Evolutionary conservation across 2,329 filamentous ascomycete genomes (phyloP).

Genomic region (Teratosphaeria destructans): DNA sequence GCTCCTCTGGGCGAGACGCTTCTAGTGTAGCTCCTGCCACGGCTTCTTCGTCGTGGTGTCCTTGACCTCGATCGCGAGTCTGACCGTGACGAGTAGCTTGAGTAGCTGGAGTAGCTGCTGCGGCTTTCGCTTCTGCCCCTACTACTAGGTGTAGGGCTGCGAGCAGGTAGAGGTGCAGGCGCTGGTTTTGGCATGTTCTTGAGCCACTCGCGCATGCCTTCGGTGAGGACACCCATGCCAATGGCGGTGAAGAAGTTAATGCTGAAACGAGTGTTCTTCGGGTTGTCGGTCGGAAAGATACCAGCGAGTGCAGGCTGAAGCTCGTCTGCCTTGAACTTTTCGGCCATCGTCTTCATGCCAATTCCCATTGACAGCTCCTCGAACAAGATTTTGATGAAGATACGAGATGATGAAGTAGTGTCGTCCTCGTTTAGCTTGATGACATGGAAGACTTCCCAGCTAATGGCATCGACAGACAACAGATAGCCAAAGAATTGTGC

Average conservation of each 20-base stretch:
- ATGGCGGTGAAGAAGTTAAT: conserved; percentile 99
- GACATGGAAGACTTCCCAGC: conserved; percentile 78
- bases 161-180: conserved; percentile 52
- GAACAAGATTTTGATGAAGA: conserved; percentile 97
- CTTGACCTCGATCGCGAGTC: conserved; percentile 17
- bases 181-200: conserved; percentile 83
- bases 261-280: conserved; percentile 84
- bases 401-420: conserved; percentile 89
- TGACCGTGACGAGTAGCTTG: conserved; percentile 46
- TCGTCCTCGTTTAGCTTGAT: conserved; percentile 94
- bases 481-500: conserved; percentile 91
- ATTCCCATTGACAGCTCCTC: conserved; percentile 83
- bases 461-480: conserved; percentile 75
- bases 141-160: conserved; percentile 45
- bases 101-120: conserved; percentile 75
- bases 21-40: conserved; percentile 8
- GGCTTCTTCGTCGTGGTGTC: conserved; percentile 13
- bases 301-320: conserved; percentile 71
- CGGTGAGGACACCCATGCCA: conserved; percentile 87
- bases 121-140: conserved; percentile 48
- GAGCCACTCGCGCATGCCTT: conserved; percentile 85
- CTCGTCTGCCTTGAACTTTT: conserved; percentile 66
- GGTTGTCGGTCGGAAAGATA: conserved; percentile 80
- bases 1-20: conserved; percentile 6
- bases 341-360: conserved; percentile 69